These are phyloP conservation scores for Tillandsia leiboldiana DNA, from an alignment of 176 grass and related monocot species.

Conservation along the genomic window DNA sequence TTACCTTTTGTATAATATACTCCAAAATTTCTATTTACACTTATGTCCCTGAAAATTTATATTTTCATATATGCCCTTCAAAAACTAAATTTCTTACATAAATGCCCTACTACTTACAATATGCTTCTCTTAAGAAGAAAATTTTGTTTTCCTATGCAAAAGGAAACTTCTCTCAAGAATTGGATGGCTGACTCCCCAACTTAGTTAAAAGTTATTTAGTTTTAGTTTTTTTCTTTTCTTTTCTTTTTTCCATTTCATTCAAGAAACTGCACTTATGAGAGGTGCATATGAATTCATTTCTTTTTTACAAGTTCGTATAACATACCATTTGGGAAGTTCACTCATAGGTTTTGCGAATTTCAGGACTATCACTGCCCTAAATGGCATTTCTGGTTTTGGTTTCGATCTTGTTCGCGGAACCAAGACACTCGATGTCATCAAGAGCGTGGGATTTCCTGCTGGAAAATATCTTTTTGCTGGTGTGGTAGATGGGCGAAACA, in stretches of 20 bases:
- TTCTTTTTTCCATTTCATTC: too few relatives aligned
- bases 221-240: too few relatives aligned
- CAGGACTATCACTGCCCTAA: slow-evolving; percentile 70
- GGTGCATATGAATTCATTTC: too few relatives aligned
- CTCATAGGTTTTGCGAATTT: slow-evolving; percentile 1
- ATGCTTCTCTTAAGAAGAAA: not conserved
- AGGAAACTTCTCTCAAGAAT: too few relatives aligned
- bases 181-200: too few relatives aligned
- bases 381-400: slow-evolving; percentile 62
- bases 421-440: slow-evolving; percentile 74
- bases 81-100: too few relatives aligned
- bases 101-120: too few relatives aligned
- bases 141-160: slow-evolving; percentile 14
- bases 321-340: not conserved
- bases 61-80: too few relatives aligned
- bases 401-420: slow-evolving; percentile 84
- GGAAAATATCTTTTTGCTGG: slow-evolving; percentile 89
- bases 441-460: slow-evolving; percentile 53
- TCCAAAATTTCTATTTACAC: not conserved
- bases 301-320: too few relatives aligned
- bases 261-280: too few relatives aligned
- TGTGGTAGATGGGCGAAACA: slow-evolving; percentile 94
- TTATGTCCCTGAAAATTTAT: not conserved
- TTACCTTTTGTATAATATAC: too few relatives aligned
- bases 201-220: too few relatives aligned